Conservation (phyloP, 768 basidiomycete species). For the Baorangia bicolor region DNA sequence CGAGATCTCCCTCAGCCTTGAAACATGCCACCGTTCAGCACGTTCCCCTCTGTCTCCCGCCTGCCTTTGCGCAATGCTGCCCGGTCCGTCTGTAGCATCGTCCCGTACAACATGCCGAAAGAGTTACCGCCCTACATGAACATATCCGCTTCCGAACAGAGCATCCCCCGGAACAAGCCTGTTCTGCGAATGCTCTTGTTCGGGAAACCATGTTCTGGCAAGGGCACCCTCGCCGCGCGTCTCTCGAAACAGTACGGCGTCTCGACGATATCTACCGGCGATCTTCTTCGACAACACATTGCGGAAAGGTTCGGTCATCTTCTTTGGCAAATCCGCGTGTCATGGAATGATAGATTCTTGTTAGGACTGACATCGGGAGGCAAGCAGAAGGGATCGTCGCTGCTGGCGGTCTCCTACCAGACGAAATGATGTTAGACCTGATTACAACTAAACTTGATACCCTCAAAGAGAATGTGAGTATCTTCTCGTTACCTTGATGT, state of each 20-base stretch:
- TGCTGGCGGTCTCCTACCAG: conserved; percentile 69
- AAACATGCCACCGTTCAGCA: conserved; percentile 4
- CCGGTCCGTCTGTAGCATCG: conserved; percentile 21
- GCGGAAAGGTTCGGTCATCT: conserved; percentile 48
- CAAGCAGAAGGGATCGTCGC: conserved; percentile 79
- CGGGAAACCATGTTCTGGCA: conserved; percentile 67
- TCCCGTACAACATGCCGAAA: conserved; percentile 27
- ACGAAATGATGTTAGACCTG: conserved; percentile 75
- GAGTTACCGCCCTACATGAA: conserved; percentile 52
- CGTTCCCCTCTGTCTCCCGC: background rate
- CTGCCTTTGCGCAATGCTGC: background rate
- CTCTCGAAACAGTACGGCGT: conserved; percentile 77
- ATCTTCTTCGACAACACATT: conserved; percentile 82
- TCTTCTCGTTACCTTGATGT: conserved; percentile 6
- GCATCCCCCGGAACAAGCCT: conserved; percentile 28
- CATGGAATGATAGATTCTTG: background rate
- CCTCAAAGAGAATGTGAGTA: conserved; percentile 57
- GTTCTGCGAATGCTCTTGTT: conserved; percentile 50
- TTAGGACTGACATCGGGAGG: conserved; percentile 65
- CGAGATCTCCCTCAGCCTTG: background rate
- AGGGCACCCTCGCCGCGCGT: conserved; percentile 76
- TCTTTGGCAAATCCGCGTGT: background rate
- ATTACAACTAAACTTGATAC: conserved; percentile 67
- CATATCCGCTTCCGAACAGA: conserved; percentile 20
- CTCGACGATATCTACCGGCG: conserved; percentile 75